Evolutionary conservation across 2,329 filamentous ascomycete species (phyloP).

Genomic region (Apiospora arundinis): DNA sequence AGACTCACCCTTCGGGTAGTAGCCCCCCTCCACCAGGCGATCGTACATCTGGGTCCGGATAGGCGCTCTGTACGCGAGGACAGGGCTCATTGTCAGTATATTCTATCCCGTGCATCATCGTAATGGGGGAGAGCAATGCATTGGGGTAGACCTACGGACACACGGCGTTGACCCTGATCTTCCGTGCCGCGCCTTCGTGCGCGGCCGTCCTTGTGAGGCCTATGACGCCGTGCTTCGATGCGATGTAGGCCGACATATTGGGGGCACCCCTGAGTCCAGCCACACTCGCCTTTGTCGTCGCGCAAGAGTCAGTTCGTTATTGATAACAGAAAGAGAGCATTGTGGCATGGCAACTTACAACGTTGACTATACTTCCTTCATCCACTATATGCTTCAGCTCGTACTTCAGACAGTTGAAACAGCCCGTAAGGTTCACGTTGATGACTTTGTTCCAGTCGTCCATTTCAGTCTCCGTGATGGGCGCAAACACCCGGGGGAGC

Average conservation of each 20-base stretch:
- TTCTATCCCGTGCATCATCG: too few species aligned
- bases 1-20: not conserved
- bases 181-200: constrained; percentile 32
- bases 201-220: constrained; percentile 40
- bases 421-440: constrained; percentile 52
- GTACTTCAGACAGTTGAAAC: constrained; percentile 58
- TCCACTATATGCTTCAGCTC: constrained; percentile 49
- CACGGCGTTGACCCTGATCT: constrained; percentile 36
- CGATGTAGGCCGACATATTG: constrained; percentile 38
- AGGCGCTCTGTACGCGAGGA: not conserved
- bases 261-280: constrained; percentile 46
- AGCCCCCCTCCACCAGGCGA: not conserved
- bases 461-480: constrained; percentile 40
- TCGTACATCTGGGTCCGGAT: not conserved
- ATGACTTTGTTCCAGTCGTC: constrained; percentile 49
- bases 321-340: too few species aligned
- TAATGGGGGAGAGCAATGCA: constrained; percentile 10
- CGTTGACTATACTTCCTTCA: constrained; percentile 53
- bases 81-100: not conserved
- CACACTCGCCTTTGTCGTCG: constrained; percentile 36
- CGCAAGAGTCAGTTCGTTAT: too few species aligned
- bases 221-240: constrained; percentile 41
- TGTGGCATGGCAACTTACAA: constrained; percentile 24
- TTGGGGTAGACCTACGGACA: constrained; percentile 34
- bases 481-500: constrained; percentile 22